Evolutionary conservation across 2,329 filamentous ascomycete species (phyloP).

Genomic region (Aspergillus transmontanensis): DNA sequence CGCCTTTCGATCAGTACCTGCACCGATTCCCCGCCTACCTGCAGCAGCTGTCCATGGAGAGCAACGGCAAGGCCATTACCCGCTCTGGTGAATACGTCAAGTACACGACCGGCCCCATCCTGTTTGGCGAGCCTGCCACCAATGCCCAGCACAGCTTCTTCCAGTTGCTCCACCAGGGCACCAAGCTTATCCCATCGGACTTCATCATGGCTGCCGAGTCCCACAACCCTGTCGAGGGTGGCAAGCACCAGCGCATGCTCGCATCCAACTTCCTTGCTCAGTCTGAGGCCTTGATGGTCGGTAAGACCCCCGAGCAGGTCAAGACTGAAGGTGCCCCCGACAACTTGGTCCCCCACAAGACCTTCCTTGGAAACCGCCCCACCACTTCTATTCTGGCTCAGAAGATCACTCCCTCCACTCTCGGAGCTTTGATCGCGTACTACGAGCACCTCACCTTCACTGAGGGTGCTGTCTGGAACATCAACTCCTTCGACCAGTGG

Average conservation of each 20-base stretch:
- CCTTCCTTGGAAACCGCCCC: conserved; percentile 95
- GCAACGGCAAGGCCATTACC: conserved; percentile 96
- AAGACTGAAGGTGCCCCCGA: conserved; percentile 52
- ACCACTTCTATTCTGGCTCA: conserved; percentile 93
- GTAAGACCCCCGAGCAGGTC: conserved; percentile 51
- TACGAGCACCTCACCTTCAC: conserved; percentile 99
- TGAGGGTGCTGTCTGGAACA: conserved; percentile 97
- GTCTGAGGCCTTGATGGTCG: conserved; percentile 57
- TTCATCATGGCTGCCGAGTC: conserved; percentile 96
- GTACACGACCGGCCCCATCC: conserved; percentile 93
- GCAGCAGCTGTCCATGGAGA: conserved; percentile 99
- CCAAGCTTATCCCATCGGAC: conserved; percentile 96
- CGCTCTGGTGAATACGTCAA: conserved; percentile 85
- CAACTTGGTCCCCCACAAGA: conserved; percentile 89
- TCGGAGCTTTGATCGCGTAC: conserved; percentile 95
- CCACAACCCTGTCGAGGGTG: conserved; percentile 90
- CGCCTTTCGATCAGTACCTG: conserved; percentile 98
- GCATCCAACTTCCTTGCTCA: conserved; percentile 55
- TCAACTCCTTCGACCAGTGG: conserved; percentile 99
- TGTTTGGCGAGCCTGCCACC: conserved; percentile 97
- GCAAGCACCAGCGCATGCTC: conserved; percentile 80
- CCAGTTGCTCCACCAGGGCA: conserved; percentile 98
- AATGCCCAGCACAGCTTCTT: conserved; percentile 99
- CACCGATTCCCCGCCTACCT: conserved; percentile 99
- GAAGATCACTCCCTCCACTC: conserved; percentile 88